These are phyloP conservation scores for Phytophthora citrophthora DNA, from an alignment of 352 stramenopile genomes.

Conservation along the genomic window DNA sequence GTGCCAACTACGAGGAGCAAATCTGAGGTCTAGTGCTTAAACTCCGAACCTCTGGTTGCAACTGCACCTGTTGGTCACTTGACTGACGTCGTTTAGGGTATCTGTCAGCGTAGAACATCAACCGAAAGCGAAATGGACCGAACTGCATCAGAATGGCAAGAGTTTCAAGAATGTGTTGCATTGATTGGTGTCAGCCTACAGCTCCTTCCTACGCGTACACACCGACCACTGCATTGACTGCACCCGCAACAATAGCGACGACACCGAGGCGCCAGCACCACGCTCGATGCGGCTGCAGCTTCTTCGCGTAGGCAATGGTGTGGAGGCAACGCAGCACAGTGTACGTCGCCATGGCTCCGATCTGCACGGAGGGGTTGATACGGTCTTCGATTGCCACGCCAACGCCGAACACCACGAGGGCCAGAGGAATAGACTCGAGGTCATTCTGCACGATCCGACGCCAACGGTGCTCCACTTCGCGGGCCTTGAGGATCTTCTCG, in stretches of 20 bases:
- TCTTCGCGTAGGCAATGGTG: conserved; percentile 56
- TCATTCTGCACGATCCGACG: conserved; percentile 65
- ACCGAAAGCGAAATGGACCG: conserved; percentile 10
- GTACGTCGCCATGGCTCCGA: conserved; percentile 46
- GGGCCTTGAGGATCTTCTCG: conserved; percentile 40
- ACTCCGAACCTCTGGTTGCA: conserved; percentile 11
- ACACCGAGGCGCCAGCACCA: conserved; percentile 47
- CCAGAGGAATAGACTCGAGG: conserved; percentile 61
- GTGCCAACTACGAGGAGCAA: neutral
- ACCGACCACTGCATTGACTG: conserved; percentile 50
- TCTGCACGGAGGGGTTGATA: conserved; percentile 35
- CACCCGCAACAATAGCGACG: conserved; percentile 44
- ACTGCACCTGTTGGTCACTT: conserved; percentile 13
- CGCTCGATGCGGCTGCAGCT: conserved; percentile 50
- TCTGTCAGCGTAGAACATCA: conserved; percentile 2
- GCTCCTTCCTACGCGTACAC: conserved; percentile 35
- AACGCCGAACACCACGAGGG: conserved; percentile 51
- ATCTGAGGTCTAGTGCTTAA: conserved; percentile 4
- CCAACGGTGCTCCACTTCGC: conserved; percentile 51
- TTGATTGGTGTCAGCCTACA: conserved; percentile 6
- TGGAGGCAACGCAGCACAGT: conserved; percentile 48
- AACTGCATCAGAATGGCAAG: conserved; percentile 1
- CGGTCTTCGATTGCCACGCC: conserved; percentile 44
- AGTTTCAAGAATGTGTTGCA: conserved; percentile 12
- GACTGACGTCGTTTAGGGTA: conserved; percentile 25